These are phyloP conservation scores for Triticum urartu DNA, from an alignment of 176 grass and related monocot genomes.

Conservation along the genomic window DNA sequence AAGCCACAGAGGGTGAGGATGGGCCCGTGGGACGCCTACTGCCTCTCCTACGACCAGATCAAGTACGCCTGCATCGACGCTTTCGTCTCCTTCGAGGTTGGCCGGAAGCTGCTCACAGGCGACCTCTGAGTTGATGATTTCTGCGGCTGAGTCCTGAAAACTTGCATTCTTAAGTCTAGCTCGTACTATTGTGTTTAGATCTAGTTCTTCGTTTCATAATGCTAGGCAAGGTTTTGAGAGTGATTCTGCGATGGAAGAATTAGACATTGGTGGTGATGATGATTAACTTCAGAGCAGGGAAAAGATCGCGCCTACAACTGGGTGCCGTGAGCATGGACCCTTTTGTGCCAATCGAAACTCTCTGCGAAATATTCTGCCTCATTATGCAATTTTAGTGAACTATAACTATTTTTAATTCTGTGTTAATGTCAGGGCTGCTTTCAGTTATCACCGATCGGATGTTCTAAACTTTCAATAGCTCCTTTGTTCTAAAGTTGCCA, in stretches of 20 bases:
- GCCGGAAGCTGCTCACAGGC: constrained; percentile 32
- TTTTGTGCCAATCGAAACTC: neutral
- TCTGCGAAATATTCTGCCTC: neutral
- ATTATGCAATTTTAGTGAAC: neutral
- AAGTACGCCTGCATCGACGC: constrained; percentile 49
- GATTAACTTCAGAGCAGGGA: neutral
- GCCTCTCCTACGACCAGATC: constrained; percentile 43
- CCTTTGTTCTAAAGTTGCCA: neutral
- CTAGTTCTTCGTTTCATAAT: too few relatives aligned
- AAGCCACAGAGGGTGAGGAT: constrained; percentile 45
- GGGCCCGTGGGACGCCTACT: constrained; percentile 49
- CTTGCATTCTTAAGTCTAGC: too few relatives aligned
- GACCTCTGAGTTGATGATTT: too few relatives aligned
- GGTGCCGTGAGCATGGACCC: neutral
- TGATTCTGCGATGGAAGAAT: neutral
- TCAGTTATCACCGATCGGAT: neutral
- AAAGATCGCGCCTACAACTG: neutral
- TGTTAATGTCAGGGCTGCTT: neutral
- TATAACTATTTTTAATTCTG: neutral
- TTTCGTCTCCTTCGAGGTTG: constrained; percentile 55
- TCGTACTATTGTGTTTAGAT: too few relatives aligned
- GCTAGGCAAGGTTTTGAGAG: too few relatives aligned
- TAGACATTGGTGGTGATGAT: neutral
- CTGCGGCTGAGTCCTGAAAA: too few relatives aligned
- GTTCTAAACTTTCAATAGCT: neutral